Base-by-base conservation (phyloP, 1,284 basidiomycete genomes). In the Puccinia triticina region DNA sequence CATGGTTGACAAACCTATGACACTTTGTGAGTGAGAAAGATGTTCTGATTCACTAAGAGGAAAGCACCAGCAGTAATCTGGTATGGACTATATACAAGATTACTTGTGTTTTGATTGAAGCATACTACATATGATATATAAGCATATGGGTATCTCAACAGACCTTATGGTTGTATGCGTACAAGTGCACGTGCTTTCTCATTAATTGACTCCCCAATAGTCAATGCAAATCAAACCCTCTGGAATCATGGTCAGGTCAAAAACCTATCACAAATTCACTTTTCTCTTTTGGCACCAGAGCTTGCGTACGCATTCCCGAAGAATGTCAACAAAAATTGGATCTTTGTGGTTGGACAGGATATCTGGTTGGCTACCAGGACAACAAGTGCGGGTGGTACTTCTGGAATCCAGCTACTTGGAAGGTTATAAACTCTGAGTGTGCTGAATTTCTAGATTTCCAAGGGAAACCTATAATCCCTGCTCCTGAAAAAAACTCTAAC, bases 91-190 rank as follows among this genome's bases (percentile, higher is more conserved):
- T n/a, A n/a, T n/a, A n/a, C n/a, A n/a, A n/a, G n/a, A n/a, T n/a
- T n/a, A n/a, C n/a, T n/a, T n/a, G n/a, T n/a, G n/a, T n/a, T n/a
- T n/a, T n/a, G n/a, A n/a, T n/a, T n/a, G n/a, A n/a, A n/a, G n/a
- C n/a, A n/a, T n/a, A n/a, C n/a, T n/a, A n/a, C n/a, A n/a, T n/a
- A n/a, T n/a, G n/a, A n/a, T n/a, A n/a, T n/a, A n/a, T n/a, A n/a
- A n/a, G n/a, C n/a, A n/a, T n/a, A n/a, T n/a, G n/a, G n/a, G n/a
- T n/a, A n/a, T n/a, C n/a, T n/a, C n/a, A n/a, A n/a, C n/a, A n/a
- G n/a, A n/a, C 26, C 2, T 21, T 77, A n/a, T 77, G 75, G 75
- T 50, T 34, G 1, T 77, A 64, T 26, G 59, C 75, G 5, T 66
- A 77, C 48, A 8, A 16, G 29, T 64, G 55, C n/a, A 59, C 75